Base-by-base conservation (phyloP, 176 grass and related monocot species). In the Oryza brachyantha region DNA sequence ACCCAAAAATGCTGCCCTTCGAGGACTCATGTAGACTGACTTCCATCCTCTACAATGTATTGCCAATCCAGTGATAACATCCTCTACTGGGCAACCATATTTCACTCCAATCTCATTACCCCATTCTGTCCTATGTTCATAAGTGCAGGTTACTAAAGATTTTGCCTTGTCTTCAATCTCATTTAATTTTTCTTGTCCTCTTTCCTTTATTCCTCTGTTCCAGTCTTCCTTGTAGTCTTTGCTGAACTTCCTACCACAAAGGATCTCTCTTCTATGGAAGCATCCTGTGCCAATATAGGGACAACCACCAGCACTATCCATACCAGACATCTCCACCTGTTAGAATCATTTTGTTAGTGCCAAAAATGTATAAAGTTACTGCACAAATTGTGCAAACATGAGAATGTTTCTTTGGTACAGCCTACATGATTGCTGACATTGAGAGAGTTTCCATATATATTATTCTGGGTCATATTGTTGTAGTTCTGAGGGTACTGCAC, bases 41-140 rank as follows among this genome's bases (percentile, higher is more conserved):
- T 77, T n/a, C 94, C 91, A 97, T 38, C 94, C 91, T 79, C 94
- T 74, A 34, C 92, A 97, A 36, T 94, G 92, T 74, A 97, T 94
- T 62, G 57, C 43, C 32, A 97, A 37, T 77, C 95, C 92, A 4
- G 95, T 94, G 74, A 94, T 80, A 7, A 94, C 27, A 83, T 97
- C 95, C 63, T 97, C 95, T 31, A 92, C 89, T 25, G 85, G 28
- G 27, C 79, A 92, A 0, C 79, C 95, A 41, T 97, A 97, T 82
- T 84, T 92, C 54, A 97, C 12, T 24, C 95, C 95, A 66, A 93
- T 77, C 32, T 91, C 84, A 14, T 88, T 64, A 68, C 91, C 94
- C 94, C 88, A 91, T 57, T 78, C 64, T 12, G 88, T 93, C 75
- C 81, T 89, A 8, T 67, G 55, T 45, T 97, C 94, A 67, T 84